Evolutionary conservation across 1,284 basidiomycete genomes (phyloP), one percentile per base, ranked within the genome.

Genomic region (Leccinum fallax): DNA sequence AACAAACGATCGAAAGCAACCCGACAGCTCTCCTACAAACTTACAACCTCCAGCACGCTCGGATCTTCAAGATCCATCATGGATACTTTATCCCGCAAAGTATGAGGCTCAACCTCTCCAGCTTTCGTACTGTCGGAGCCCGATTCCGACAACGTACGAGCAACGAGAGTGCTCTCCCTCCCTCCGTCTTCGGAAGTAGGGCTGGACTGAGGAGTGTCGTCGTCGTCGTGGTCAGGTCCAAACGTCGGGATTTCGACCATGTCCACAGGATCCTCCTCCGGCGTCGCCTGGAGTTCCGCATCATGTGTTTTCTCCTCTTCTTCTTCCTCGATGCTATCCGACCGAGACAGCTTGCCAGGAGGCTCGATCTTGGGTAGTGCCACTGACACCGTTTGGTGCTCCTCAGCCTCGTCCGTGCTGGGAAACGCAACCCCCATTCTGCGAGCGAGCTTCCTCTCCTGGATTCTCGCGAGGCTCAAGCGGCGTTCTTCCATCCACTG

Each of bases 401-500:
- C 69, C 28, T 66, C 63, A 4, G 48, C 57, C 21, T 58, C 64
- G 28, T 53, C 0, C 3, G 57, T 30, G 26, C 60, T 54, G 11
- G 73, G 65, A 52, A 71, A 65, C 46, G 61, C 57, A 55, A 76
- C 56, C 6, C 72, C 72, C 72, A 75, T 64, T 32, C 73, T 62
- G 24, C 73, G 74, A 9, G 73, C 73, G 30, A 72, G 63, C 59
- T 77, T 75, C 61, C 74, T 26, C 26, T 26, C 26, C 26, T 6
- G 26, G 1, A 26, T 26, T 26, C 26, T 26, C 26, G 26, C 26
- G 26, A 26, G 26, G 26, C 26, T 26, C 5, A 6, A 26, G 26
- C 26, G 26, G 26, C 26, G 26, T 26, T 74, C 74, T 26, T 76
- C 77, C 80, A 81, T 81, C 83, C 81, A 82, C 49, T 69, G 67